Base-by-base conservation (phyloP, 768 basidiomycete species). In the Pisolithus sp. region DNA sequence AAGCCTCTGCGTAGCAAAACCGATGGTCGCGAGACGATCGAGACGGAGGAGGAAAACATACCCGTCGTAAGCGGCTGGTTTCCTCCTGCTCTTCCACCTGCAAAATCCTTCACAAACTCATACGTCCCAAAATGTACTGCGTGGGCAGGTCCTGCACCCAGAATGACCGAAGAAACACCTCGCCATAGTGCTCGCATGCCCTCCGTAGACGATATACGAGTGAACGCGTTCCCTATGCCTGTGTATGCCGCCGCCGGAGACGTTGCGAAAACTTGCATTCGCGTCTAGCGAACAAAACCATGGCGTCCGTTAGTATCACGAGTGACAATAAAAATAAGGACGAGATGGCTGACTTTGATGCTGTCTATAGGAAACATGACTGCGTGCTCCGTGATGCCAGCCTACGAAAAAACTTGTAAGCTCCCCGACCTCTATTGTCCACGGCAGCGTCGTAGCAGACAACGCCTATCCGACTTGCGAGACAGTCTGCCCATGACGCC, bases 341-440 rank as follows among this genome's bases (percentile, higher is more conserved):
- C 43, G 31, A 0, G 26, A 23, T 46, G 53, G 71, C 85, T 53
- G 52, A 90, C 96, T 79, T 99, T 99, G 67, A 99, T 97, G 63
- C 92, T 95, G 73, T 99, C 96, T 56, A 98, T 75, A 5, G 96
- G 96, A 67, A 90, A 99, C 88, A 99, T 98, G 66, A 96, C 93
- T 28, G 93, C 89, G 73, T 99, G 96, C 69, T 99, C 96, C 49
- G 94, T 93, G 60, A 99, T 98, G 54, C 96, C 96, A 61, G 96
- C 96, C 93, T 95, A 66, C 23, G 53, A 24, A 58, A 41, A 9
- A n/a, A 24, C n/a, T 30, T 20, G 20, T 68, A 20, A 69, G 57
- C 49, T 52, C 41, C 28, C 49, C 38, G 15, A 34, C 28, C 31
- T 43, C 30, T 30, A 36, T 38, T 40, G 26, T 24, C 31, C 37